Percentiles rank a stretch among this genome's conserved stretches.
phyloP scores from a whole-genome alignment of 495 filamentous ascomycete species.

The Parmelia sp. region DNA sequence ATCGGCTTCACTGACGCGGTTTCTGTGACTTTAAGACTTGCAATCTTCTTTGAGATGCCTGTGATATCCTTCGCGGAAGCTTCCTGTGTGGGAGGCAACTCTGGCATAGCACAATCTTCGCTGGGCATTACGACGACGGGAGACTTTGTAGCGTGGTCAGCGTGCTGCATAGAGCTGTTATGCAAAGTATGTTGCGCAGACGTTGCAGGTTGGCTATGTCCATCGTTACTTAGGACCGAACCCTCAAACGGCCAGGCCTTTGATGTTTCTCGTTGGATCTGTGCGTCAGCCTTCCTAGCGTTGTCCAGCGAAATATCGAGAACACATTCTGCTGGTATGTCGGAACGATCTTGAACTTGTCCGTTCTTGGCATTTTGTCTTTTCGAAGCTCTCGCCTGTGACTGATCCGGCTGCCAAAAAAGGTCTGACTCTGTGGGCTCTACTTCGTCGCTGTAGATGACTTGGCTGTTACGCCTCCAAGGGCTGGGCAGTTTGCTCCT shows the following conservation, averaged over 20 bases:
- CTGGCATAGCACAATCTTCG: neutral
- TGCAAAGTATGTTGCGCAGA: neutral
- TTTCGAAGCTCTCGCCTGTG: slow-evolving; percentile 2
- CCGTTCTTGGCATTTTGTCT: neutral
- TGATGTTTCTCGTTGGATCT: neutral
- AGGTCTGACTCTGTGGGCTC: slow-evolving; percentile 19
- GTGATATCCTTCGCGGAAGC: neutral
- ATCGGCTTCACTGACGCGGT: neutral
- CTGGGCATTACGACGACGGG: neutral
- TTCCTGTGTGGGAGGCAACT: neutral
- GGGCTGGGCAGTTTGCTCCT: slow-evolving; percentile 39
- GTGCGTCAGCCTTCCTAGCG: neutral
- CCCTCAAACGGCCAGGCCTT: neutral
- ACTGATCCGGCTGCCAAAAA: slow-evolving; percentile 22
- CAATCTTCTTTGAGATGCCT: neutral
- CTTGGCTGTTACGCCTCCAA: slow-evolving; percentile 35
- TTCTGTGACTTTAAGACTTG: neutral
- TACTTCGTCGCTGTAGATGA: slow-evolving; percentile 32
- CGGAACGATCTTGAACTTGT: neutral
- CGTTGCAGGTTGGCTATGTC: neutral
- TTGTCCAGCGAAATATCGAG: neutral
- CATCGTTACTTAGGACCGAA: neutral
- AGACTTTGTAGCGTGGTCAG: neutral
- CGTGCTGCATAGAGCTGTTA: neutral
- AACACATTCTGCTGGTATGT: neutral